phyloP scores from a whole-genome alignment of 495 filamentous ascomycete genomes.

The Stereocaulon alpinum region DNA sequence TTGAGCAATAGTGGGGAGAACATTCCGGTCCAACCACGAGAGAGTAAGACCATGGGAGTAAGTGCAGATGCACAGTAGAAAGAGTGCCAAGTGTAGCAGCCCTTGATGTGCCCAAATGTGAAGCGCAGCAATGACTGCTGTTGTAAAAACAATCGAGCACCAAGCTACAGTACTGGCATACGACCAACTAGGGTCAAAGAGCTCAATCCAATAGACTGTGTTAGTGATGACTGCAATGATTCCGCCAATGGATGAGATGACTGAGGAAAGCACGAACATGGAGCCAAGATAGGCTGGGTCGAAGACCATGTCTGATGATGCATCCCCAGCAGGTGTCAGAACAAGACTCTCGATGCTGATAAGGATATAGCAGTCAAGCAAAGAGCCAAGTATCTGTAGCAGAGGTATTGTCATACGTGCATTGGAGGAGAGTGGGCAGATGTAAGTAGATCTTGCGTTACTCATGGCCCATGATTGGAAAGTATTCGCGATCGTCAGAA shows the following conservation, averaged over 20 bases:
- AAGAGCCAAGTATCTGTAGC: slow-evolving; percentile 23
- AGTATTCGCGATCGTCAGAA: slow-evolving; percentile 29
- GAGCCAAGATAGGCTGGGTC: slow-evolving; percentile 26
- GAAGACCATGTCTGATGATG: slow-evolving; percentile 16
- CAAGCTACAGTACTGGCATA: slow-evolving; percentile 30
- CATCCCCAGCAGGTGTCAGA: slow-evolving; percentile 21
- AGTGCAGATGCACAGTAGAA: slow-evolving; percentile 6
- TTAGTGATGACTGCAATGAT: slow-evolving; percentile 22
- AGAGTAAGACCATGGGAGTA: slow-evolving; percentile 6
- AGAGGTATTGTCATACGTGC: slow-evolving; percentile 23
- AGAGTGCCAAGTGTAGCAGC: slow-evolving; percentile 7
- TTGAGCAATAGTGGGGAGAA: background rate
- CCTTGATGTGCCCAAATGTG: slow-evolving; percentile 24
- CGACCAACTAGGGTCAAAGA: slow-evolving; percentile 25
- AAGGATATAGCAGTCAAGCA: slow-evolving; percentile 32
- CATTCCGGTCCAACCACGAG: background rate
- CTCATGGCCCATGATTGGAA: slow-evolving; percentile 23
- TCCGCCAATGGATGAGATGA: slow-evolving; percentile 27
- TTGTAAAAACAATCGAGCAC: slow-evolving; percentile 27
- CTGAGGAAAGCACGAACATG: slow-evolving; percentile 30
- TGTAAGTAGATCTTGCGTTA: slow-evolving; percentile 35
- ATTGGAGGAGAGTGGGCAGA: slow-evolving; percentile 33
- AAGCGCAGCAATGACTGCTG: slow-evolving; percentile 30
- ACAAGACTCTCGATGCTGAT: slow-evolving; percentile 29
- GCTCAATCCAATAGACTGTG: slow-evolving; percentile 24